Evolutionary conservation across 73 alveolate genomes (phyloP), one percentile per base, ranked within the genome.

Genomic region (Paramecium sexaurelia): DNA sequence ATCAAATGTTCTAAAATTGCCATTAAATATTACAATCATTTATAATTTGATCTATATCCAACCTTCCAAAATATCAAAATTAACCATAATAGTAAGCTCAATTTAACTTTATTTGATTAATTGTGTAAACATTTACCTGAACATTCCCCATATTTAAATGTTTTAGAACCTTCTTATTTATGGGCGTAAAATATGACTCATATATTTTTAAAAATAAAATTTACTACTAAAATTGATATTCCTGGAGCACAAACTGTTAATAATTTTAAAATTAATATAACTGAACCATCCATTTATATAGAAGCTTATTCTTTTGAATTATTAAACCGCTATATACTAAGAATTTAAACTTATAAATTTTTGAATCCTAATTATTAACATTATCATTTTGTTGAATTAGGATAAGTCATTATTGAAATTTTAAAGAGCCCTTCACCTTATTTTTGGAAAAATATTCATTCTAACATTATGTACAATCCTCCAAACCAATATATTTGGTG

Each of bases 171-270:
- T 15, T 86, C 55, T 1, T 86, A 86, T 45, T 61, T 57, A 22
- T 86, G 93, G 93, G 93, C 93, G 0, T 61, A 86, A 75, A 86
- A 86, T 40, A 86, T 86, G 93, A 86, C 93, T n/a, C 93, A 86
- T 24, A 5, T 86, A 0, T 86, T 86, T 7, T 33, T 86, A 55
- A 86, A 86, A 24, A 86, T 86, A 10, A 86, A 61, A 66, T 86
- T 86, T 35, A 57, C 87, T 33, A 56, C 86, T 15, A 86, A 51
- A 66, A 35, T 86, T 24, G 93, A 86, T 61, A 35, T 86, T n/a
- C 93, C 93, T 5, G 86, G 87, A 39, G 55, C 56, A 86, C 15
- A 35, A 22, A 36, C 55, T 35, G 3, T 45, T 35, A 39, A 61
- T 26, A 20, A 86, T 22, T 36, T 33, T 26, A 1, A 15, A 20